phyloP scores from a whole-genome alignment of 73 alveolate genomes.

The Tetrahymena elliotti region DNA sequence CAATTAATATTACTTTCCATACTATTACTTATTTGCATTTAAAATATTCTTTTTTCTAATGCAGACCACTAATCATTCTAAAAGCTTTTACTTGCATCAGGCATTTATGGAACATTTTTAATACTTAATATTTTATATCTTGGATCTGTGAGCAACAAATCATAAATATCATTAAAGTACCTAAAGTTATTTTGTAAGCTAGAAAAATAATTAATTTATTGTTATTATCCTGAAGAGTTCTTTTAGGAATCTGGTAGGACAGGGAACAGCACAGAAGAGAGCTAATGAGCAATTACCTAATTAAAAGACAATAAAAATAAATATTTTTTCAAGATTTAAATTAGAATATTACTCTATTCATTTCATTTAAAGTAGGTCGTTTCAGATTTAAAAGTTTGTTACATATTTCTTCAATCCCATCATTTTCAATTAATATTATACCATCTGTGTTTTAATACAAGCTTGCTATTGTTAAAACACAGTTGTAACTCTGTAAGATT shows the following conservation, averaged over 20 bases:
- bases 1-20: slow-evolving; percentile 33
- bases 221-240: neutral
- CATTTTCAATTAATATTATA: slow-evolving; percentile 23
- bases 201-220: neutral
- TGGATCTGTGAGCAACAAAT: neutral
- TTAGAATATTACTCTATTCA: slow-evolving; percentile 2
- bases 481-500: slow-evolving; percentile 3
- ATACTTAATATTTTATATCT: slow-evolving; percentile 2
- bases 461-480: slow-evolving; percentile 6
- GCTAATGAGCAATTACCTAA: slow-evolving; percentile 15
- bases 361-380: slow-evolving; percentile 24
- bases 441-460: slow-evolving; percentile 28
- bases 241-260: neutral
- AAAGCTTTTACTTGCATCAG: slow-evolving; percentile 3
- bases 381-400: slow-evolving; percentile 15
- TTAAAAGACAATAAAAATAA: slow-evolving; percentile 1
- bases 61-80: slow-evolving; percentile 39
- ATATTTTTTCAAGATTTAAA: neutral
- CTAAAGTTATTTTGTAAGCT: neutral
- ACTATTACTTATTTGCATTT: slow-evolving; percentile 10
- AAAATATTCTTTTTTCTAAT: slow-evolving; percentile 14
- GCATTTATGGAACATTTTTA: slow-evolving; percentile 18
- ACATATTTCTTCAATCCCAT: slow-evolving; percentile 23
- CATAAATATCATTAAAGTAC: neutral
- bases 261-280: neutral